phyloP scores from a whole-genome alignment of 192 early-diverging fungal species.

The Podila epigama region DNA sequence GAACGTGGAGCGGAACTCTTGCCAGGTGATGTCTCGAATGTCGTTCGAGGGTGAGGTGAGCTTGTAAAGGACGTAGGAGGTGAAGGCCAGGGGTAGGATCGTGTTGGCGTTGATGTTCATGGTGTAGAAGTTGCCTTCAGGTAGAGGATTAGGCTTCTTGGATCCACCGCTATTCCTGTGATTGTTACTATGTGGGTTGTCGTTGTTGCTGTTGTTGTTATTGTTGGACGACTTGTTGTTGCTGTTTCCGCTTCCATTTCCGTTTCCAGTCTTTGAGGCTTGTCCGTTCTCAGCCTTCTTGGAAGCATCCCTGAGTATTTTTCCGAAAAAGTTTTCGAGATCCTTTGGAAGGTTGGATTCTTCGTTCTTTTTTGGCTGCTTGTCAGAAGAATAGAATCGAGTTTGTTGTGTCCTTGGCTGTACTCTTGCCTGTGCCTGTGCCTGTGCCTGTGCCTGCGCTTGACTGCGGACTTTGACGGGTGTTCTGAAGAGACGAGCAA shows the following conservation, averaged over 20 bases:
- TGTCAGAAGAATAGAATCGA: constrained; percentile 21
- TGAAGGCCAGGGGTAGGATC: constrained; percentile 52
- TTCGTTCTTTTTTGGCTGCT: constrained; percentile 16
- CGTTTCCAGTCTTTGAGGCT: constrained; percentile 13
- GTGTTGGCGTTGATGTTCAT: constrained; percentile 58
- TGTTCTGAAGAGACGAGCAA: not conserved
- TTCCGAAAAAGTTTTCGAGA: constrained; percentile 79
- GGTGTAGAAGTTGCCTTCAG: constrained; percentile 38
- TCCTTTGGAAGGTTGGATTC: constrained; percentile 65
- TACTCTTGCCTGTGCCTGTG: no score
- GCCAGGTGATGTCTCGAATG: constrained; percentile 85
- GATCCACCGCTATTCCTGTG: not conserved
- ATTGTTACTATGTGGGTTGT: constrained; percentile 3
- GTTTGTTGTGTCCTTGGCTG: constrained; percentile 3
- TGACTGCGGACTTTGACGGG: no score
- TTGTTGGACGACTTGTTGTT: constrained; percentile 22
- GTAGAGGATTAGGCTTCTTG: constrained; percentile 36
- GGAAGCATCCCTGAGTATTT: constrained; percentile 45
- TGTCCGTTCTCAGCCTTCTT: constrained; percentile 44
- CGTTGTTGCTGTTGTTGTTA: constrained; percentile 8
- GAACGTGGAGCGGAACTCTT: constrained; percentile 91
- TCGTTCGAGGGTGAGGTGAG: constrained; percentile 52
- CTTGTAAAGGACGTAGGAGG: constrained; percentile 60
- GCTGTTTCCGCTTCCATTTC: constrained; percentile 31
- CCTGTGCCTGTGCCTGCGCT: no score